These are phyloP conservation scores for Aspergillus ostianus DNA, from an alignment of 495 filamentous ascomycete species.

Conservation along the genomic window DNA sequence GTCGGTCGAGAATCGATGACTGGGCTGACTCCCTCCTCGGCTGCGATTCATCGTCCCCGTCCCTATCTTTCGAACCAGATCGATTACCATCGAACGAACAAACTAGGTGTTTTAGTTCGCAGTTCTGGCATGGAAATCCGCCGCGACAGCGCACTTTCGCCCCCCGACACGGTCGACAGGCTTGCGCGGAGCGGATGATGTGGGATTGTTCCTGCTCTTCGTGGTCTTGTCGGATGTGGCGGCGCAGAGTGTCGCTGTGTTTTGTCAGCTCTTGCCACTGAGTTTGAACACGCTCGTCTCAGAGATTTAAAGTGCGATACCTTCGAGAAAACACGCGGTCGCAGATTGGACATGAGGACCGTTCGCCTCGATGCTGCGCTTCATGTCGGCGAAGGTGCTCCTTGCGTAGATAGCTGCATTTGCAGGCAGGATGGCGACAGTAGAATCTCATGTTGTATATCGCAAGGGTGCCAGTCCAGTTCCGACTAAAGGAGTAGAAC, in stretches of 20 bases:
- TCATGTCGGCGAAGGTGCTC: conserved; percentile 16
- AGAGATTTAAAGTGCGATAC: neutral
- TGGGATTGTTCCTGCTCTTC: neutral
- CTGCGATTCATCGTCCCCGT: neutral
- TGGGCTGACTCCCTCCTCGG: neutral
- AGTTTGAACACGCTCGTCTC: neutral
- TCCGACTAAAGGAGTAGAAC: too few species aligned
- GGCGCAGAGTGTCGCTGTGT: conserved; percentile 14
- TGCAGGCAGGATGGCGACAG: conserved; percentile 10
- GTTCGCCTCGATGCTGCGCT: conserved; percentile 10
- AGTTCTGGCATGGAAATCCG: conserved; percentile 8
- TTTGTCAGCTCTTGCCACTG: neutral
- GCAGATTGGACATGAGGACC: conserved; percentile 9
- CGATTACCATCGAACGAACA: conserved; percentile 4
- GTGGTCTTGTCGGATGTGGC: conserved; percentile 16
- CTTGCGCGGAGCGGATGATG: conserved; percentile 2
- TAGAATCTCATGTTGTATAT: neutral
- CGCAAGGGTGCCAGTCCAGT: neutral
- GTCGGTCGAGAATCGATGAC: neutral
- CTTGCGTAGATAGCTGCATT: conserved; percentile 10
- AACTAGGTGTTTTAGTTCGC: neutral
- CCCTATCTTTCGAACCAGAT: neutral
- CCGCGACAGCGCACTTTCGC: conserved; percentile 15
- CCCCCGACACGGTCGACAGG: conserved; percentile 9
- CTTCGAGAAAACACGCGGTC: conserved; percentile 10